Evolutionary conservation across 148 eudicot genomes (phyloP), one percentile per base, ranked within the genome.

Genomic region (Fagopyrum tataricum): DNA sequence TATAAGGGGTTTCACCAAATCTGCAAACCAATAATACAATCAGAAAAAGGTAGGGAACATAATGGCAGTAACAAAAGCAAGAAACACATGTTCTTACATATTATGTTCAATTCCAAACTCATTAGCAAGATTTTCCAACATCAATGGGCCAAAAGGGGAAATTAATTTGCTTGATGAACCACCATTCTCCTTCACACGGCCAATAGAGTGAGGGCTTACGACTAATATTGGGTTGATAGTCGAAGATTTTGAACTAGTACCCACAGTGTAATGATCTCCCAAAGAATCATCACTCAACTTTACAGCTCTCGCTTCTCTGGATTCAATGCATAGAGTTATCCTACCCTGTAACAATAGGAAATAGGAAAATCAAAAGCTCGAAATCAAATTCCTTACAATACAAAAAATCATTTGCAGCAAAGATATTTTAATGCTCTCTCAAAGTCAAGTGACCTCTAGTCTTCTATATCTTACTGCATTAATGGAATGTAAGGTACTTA

Each of bases 1-100:
- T 91, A 62, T 87, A 88, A 72, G 98, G 98, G 24, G 98, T 94
- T 49, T 84, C 96, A 17, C 91, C 83, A 73, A 88, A 90, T 59
- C 98, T 94, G 68, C 21, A 26, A 39, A 37, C 9, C 48, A 49
- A 72, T 31, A 26, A 6, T 31, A 18, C 14, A 7, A 6, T 64
- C 20, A 64, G 44, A 26, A 37, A 64, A 21, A 58, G 44, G 44
- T 64, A 64, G 69, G 41, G 20, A 39, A 15, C 44, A 31, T 14
- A 10, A 23, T 23, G 37, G 55, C 11, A 20, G 41, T 14, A 64
- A 23, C 4, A 44, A 67, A 72, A 13, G 24, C 2, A 41, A 58
- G 51, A 72, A 66, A 39, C 52, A 41, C 5, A 39, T 70, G 46
- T 73, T 73, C 96, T 86, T 81, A 91, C 98, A 90, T 84, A 89